phyloP scores from a whole-genome alignment of 2,329 filamentous ascomycete species.

The Stachybotrys elegans region DNA sequence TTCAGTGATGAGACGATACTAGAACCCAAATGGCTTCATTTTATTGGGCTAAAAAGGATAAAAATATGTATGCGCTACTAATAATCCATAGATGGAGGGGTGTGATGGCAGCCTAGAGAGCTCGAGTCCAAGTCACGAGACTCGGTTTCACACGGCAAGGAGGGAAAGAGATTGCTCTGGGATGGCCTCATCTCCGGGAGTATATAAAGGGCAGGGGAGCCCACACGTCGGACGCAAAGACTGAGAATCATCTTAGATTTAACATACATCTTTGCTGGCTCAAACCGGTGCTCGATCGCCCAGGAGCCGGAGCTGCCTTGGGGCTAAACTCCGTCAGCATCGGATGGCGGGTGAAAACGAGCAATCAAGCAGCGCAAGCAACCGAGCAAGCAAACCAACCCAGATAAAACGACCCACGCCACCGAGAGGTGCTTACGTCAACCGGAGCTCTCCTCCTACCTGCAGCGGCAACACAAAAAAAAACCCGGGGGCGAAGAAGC shows the following conservation, averaged over 20 bases:
- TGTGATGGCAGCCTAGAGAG: constrained; percentile 1
- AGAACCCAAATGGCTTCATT: not conserved
- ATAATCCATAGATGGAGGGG: not conserved
- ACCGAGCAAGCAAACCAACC: not conserved
- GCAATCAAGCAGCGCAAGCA: not conserved
- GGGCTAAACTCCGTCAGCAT: constrained; percentile 7
- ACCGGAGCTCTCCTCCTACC: no score
- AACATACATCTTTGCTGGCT: not conserved
- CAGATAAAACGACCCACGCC: no score
- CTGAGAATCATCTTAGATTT: not conserved
- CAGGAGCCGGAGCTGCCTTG: constrained; percentile 6
- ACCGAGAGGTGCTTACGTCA: no score
- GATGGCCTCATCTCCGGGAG: not conserved
- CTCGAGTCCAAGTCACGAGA: not conserved
- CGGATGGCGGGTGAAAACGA: not conserved
- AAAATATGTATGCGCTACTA: not conserved
- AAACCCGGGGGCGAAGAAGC: no score
- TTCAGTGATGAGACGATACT: no score
- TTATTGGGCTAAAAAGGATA: not conserved
- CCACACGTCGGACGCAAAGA: not conserved
- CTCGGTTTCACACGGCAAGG: not conserved
- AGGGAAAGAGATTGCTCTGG: not conserved
- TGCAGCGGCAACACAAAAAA: no score
- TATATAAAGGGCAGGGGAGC: constrained; percentile 7
- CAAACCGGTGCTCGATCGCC: not conserved